Evolutionary conservation across 2,329 filamentous ascomycete species (phyloP), one percentile per base, ranked within the genome.

Genomic region (Trichoderma atrobrunneum): DNA sequence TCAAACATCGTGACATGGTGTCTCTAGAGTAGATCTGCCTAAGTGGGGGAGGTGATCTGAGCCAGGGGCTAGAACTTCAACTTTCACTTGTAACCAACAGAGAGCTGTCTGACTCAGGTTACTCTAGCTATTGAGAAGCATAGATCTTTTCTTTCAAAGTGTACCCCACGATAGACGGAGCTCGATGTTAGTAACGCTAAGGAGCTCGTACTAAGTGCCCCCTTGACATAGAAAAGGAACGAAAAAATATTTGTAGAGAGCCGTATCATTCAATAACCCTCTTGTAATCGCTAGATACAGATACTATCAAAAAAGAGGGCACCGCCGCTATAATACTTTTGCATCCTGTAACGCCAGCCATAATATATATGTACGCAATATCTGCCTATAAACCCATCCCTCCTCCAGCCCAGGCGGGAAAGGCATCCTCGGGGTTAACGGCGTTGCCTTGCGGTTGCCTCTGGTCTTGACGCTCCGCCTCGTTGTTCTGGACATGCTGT

Each of bases 401-500:
- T 62, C 80, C 81, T 5, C 77, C 81, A 18, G 80, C 80, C 81
- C 81, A 83, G 18, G 75, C 80, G 10, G 78, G 77, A 70, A 82
- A 81, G 16, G 74, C 76, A 56, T 78, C 78, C 51, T 75, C 73
- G 14, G 63, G 75, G 74, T 60, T 77, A 24, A 34, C 69, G 30
- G 73, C 75, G 39, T 76, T 76, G 16, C 76, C 77, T n/a, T 75
- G 76, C 59, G 76, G 78, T 16, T 79, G 75, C 5, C 78, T 79
- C 72, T 81, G 80, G 56, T 80, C 78, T 70, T 78, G 77, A 66
- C 79, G 76, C 60, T 78, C 76, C 21, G 74, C 79, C 30, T 81
- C 78, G 34, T 82, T 79, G 26, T 76, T 77, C 71, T 80, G 77
- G n/a, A 75, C 78, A 66, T 87, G 85, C 34, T 84, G 86, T 75